Evolutionary conservation across 1,284 basidiomycete species (phyloP).

Genomic region (Melanopsichium pennsylvanicum): DNA sequence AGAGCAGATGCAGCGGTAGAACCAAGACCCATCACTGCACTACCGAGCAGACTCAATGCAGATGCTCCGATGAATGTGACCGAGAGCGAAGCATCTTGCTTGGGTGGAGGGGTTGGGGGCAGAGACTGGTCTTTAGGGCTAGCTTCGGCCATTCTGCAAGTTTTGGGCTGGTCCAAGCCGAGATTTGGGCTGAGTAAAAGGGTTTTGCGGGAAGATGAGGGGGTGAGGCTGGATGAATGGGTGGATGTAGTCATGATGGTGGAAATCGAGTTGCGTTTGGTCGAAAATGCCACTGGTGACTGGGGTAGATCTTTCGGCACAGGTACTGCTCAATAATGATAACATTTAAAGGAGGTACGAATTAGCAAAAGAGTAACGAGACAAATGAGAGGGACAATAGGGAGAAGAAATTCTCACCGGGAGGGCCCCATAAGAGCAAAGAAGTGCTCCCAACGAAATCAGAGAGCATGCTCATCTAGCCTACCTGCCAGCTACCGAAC

Average conservation of each 20-base stretch:
- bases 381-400: no score
- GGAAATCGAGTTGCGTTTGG: not conserved
- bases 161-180: not conserved
- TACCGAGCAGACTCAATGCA: conserved; percentile 20
- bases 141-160: not conserved
- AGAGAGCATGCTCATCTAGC: conserved; percentile 14
- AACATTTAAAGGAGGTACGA: no score
- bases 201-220: not conserved
- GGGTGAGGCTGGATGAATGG: not conserved
- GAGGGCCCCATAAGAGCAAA: conserved; percentile 19
- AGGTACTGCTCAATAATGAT: conserved; percentile 5
- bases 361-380: no score
- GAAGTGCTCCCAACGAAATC: conserved; percentile 18
- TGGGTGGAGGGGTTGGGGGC: conserved; percentile 4
- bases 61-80: conserved; percentile 6
- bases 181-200: conserved; percentile 11
- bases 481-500: no score
- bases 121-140: conserved; percentile 7
- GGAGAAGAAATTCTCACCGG: conserved; percentile 1
- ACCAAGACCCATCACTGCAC: conserved; percentile 9
- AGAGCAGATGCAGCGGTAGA: conserved; percentile 15
- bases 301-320: conserved; percentile 15
- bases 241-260: not conserved
- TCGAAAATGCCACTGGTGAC: not conserved
- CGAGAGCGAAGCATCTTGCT: no score